These are phyloP conservation scores for Candida dajiaensis DNA, from an alignment of 805 yeast species.

Conservation along the genomic window DNA sequence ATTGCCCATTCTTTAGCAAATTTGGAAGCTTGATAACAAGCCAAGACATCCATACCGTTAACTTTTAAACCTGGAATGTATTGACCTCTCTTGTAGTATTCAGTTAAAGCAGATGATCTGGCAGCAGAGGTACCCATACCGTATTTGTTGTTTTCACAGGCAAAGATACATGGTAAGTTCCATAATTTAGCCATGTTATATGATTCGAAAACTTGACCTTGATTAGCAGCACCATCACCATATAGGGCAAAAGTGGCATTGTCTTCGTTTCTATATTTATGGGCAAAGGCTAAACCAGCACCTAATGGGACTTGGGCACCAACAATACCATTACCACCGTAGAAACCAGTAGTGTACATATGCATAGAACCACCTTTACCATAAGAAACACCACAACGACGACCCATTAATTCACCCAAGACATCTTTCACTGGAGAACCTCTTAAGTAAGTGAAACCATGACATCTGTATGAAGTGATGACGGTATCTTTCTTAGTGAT, in stretches of 20 bases:
- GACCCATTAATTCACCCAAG: slow-evolving; percentile 95
- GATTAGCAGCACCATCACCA: slow-evolving; percentile 99
- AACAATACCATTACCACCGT: slow-evolving; percentile 99
- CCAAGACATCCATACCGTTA: slow-evolving; percentile 97
- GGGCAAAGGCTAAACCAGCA: slow-evolving; percentile 97
- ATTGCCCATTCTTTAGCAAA: slow-evolving; percentile 96
- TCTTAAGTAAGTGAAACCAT: slow-evolving; percentile 95
- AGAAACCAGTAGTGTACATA: slow-evolving; percentile 92
- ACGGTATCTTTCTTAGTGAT: slow-evolving; percentile 79
- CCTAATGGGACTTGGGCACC: slow-evolving; percentile 99
- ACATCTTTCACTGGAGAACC: slow-evolving; percentile 89
- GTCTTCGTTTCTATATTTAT: slow-evolving; percentile 80
- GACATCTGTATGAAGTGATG: slow-evolving; percentile 97
- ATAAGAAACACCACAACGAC: slow-evolving; percentile 87
- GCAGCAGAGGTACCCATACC: slow-evolving; percentile 99
- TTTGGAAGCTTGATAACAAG: slow-evolving; percentile 92
- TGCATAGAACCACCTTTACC: slow-evolving; percentile 99
- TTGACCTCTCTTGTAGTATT: slow-evolving; percentile 98
- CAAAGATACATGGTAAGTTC: slow-evolving; percentile 91
- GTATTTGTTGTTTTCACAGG: slow-evolving; percentile 98
- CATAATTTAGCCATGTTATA: slow-evolving; percentile 99
- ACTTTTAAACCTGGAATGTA: slow-evolving; percentile 98
- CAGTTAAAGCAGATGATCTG: slow-evolving; percentile 94
- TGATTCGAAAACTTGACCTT: slow-evolving; percentile 97
- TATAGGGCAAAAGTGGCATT: slow-evolving; percentile 83